Evolutionary conservation across 2,329 filamentous ascomycete genomes (phyloP), one percentile per base, ranked within the genome.

Genomic region (Tolypocladium guangdongense): DNA sequence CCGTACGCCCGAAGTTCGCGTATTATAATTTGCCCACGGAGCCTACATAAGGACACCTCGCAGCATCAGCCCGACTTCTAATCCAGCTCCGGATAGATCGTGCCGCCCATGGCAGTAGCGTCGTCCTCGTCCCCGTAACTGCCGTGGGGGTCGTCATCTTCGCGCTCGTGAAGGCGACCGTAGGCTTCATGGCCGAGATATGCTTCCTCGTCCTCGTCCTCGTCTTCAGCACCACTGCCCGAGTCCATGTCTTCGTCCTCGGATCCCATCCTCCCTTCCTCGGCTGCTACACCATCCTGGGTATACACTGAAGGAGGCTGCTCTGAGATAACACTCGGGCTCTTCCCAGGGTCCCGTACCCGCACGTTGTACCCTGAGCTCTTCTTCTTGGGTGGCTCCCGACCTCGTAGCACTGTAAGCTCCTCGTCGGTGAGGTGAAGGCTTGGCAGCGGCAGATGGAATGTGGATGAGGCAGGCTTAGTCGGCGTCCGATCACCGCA

Each of bases 371-470:
- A 71, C 0, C 66, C 66, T 35, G 63, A 64, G 30, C 66, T 68
- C 56, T 66, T 70, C 59, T 67, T 71, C 57, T 66, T 69, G 2
- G 65, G 60, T 0, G 68, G 67, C 33, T 68, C 63, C 30, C 66
- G 60, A 10, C 69, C 69, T 1, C 69, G 60, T 7, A 72, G 58
- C 33, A 61, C 56, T 5, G 61, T 68, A 12, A 71, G 59, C 53
- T 72, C 69, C 22, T 70, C 65, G 7, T 66, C 61, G 4, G 69
- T 70, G 2, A 72, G 62, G 16, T 63, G 57, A 5, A 72, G 57
- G 32, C 70, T 70, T 8, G 65, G 68, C 47, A 67, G 59, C 32
- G 66, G 69, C 10, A 68, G 57, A 52, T 66, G 67, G 46, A 64
- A 65, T 11, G 63, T 70, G 46, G 62, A 57, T 45, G 63, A 64